Base-by-base conservation (phyloP, 2,329 filamentous ascomycete species). In the Ascochyta clinopodiicola region DNA sequence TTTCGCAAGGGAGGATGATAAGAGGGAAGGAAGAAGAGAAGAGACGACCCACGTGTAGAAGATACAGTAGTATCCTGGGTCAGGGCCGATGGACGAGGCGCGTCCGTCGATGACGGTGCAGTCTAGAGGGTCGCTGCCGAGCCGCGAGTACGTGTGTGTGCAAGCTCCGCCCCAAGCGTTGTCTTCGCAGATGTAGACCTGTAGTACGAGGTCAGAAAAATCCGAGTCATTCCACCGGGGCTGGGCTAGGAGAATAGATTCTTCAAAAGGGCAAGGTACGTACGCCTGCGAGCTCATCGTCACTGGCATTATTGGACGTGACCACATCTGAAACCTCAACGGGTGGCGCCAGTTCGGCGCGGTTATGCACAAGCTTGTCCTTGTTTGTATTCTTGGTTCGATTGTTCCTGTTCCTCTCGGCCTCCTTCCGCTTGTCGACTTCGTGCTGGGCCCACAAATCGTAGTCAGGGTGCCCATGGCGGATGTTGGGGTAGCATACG, bases 151-250 rank as follows among this genome's bases (percentile, higher is more conserved):
- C 1, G 49, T 32, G 44, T 63, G 46, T 9, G 38, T 42, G 62
- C 71, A 72, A 2, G 24, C 37, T 9, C 68, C 66, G 32, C 37
- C 39, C 64, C 66, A 74, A 54, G 59, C 54, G 40, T 57, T 24
- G 55, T 71, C 42, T 31, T 59, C 39, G 59, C 70, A 73, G 42
- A 68, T 59, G 44, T 60, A 68, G 31, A 74, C 57, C 71, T 73
- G 19, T 3, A 10, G 27, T 17, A 34, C 17, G 29, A 17, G 7
- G 12, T 44, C 6, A 31, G 40, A 37, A 3, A 7, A 6, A 2
- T 35, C 15, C 4, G 4, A 4, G 32, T 17, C 8, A 17, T 35
- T 7, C n/a, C 32, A n/a, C 8, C 2, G 8, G n/a, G 15, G 4
- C 10, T 9, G 4, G 10, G 4, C 6, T 29, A 6, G 31, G 31